Percentiles rank a stretch among this genome's conserved stretches.
Evolutionary conservation across 1,139 yeast genomes (phyloP).

Genomic region (Geotrichum fermentans): DNA sequence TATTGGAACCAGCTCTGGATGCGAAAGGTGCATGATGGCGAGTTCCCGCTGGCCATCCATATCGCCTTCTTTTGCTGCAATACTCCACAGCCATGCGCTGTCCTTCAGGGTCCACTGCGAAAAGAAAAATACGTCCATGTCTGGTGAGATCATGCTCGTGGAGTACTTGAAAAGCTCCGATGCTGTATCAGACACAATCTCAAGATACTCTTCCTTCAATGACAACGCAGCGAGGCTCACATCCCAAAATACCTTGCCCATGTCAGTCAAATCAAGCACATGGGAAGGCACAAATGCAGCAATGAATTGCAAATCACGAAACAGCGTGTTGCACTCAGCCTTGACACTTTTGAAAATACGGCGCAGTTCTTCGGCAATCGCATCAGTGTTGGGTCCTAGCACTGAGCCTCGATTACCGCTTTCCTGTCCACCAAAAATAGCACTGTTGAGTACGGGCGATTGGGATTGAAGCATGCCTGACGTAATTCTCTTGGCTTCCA

Average conservation of each 20-base stretch:
- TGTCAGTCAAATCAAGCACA: slow-evolving; percentile 34
- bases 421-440: slow-evolving; percentile 1
- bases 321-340: slow-evolving; percentile 34
- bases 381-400: slow-evolving; percentile 32
- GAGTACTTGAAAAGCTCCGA: slow-evolving; percentile 35
- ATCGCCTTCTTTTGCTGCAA: slow-evolving; percentile 35
- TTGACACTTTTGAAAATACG: slow-evolving; percentile 27
- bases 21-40: slow-evolving; percentile 35
- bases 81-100: slow-evolving; percentile 33
- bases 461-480: slow-evolving; percentile 22
- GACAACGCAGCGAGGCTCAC: slow-evolving; percentile 38
- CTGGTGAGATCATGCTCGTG: slow-evolving; percentile 28
- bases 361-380: slow-evolving; percentile 34
- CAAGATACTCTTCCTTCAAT: slow-evolving; percentile 34
- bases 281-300: slow-evolving; percentile 37
- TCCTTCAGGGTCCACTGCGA: slow-evolving; percentile 30
- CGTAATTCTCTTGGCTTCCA: slow-evolving; percentile 30
- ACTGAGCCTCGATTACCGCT: slow-evolving; percentile 6
- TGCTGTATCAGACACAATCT: slow-evolving; percentile 34
- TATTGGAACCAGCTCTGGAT: slow-evolving; percentile 32
- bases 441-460: no score
- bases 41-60: slow-evolving; percentile 33
- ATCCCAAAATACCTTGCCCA: slow-evolving; percentile 39
- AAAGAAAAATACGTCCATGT: slow-evolving; percentile 21
- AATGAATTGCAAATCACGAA: slow-evolving; percentile 38